These are phyloP conservation scores for Diacronema lutheri DNA, from an alignment of 78 protist species.

Conservation along the genomic window DNA sequence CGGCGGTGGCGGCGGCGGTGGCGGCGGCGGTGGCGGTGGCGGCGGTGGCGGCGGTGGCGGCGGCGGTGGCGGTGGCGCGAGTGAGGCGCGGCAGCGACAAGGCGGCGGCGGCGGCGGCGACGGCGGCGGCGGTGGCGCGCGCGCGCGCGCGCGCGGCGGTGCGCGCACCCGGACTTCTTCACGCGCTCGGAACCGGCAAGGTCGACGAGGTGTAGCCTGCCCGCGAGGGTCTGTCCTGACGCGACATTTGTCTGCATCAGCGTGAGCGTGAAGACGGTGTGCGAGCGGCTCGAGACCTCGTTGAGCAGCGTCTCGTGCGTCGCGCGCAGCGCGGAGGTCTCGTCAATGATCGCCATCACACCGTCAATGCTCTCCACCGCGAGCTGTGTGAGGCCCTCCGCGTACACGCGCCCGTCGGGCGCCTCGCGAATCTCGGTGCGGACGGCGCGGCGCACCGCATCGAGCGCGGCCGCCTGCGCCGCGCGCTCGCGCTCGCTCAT, in stretches of 20 bases:
- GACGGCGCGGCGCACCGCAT: no score
- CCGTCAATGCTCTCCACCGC: neutral
- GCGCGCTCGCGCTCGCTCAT: no score
- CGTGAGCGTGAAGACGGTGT: neutral
- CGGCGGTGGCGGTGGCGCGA: no score
- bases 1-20: neutral
- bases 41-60: no score
- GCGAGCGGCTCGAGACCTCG: neutral
- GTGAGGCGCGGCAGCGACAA: no score
- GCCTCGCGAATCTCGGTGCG: neutral
- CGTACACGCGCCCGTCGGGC: neutral
- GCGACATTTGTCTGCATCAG: neutral
- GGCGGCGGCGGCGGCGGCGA: no score
- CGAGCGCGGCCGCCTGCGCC: no score
- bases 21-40: neutral
- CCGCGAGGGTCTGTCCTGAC: neutral
- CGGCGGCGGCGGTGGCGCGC: no score
- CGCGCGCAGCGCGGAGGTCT: neutral
- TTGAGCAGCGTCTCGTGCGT: neutral
- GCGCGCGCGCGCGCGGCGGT: no score
- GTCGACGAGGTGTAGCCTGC: slow-evolving; percentile 35
- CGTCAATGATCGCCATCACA: neutral
- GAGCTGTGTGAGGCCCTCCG: neutral
- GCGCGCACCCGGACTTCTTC: slow-evolving; percentile 26
- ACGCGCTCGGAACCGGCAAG: slow-evolving; percentile 58